Evolutionary conservation across 192 early-diverging fungal genomes (phyloP).

Genomic region (Dissophora ornata): DNA sequence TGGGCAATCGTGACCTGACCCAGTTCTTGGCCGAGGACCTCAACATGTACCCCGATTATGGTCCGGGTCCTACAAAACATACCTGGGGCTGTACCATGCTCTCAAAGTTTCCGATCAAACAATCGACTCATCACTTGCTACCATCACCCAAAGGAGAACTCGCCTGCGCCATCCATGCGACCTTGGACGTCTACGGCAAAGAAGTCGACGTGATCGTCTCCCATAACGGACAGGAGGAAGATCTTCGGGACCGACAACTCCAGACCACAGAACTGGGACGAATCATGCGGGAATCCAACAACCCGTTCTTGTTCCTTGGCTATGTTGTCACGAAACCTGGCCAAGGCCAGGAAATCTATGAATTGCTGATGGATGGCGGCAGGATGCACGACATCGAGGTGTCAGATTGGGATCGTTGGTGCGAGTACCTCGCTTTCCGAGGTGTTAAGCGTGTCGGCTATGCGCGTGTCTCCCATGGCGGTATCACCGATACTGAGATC

Average conservation of each 20-base stretch:
- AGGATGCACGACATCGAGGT: conserved; percentile 83
- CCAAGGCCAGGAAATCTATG: conserved; percentile 65
- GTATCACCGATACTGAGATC: conserved; percentile 88
- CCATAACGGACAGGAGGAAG: conserved; percentile 87
- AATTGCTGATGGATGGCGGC: conserved; percentile 71
- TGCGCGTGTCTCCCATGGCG: conserved; percentile 81
- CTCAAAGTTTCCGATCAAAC: conserved; percentile 84
- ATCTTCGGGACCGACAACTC: conserved; percentile 75
- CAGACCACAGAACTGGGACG: conserved; percentile 83
- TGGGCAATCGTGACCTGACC: conserved; percentile 86
- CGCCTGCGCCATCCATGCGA: conserved; percentile 88
- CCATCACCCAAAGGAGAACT: conserved; percentile 86
- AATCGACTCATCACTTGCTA: conserved; percentile 78
- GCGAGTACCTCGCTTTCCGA: conserved; percentile 85
- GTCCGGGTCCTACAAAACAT: conserved; percentile 86
- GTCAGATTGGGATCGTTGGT: conserved; percentile 84
- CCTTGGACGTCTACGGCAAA: conserved; percentile 82
- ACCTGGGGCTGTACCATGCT: conserved; percentile 89
- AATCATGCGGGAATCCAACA: conserved; percentile 78
- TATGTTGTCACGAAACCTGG: conserved; percentile 86
- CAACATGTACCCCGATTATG: conserved; percentile 84
- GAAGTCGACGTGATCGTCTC: conserved; percentile 83
- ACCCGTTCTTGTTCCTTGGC: conserved; percentile 85
- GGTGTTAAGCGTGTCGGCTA: conserved; percentile 79
- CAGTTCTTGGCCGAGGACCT: conserved; percentile 83